Conservation (phyloP, 2,329 filamentous ascomycete species). For the Pseudogymnoascus sp. region DNA sequence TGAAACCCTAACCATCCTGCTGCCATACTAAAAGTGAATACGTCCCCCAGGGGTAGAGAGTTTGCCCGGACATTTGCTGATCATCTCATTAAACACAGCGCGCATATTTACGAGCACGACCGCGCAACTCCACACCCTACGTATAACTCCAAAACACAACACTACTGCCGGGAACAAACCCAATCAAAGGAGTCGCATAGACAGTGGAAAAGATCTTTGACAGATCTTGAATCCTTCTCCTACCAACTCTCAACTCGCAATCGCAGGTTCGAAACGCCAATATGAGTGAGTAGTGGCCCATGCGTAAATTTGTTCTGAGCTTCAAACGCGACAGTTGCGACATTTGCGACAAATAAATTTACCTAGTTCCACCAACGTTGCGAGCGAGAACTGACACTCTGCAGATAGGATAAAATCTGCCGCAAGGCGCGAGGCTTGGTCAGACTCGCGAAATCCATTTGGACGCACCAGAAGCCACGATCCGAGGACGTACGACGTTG, state of each 20-base stretch:
- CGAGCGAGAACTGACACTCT: background rate
- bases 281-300: conserved; percentile 3
- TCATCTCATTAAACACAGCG: background rate
- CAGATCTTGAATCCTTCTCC: background rate
- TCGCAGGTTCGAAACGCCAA: background rate
- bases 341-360: background rate
- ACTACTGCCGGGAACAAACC: background rate
- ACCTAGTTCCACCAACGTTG: background rate
- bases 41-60: background rate
- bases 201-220: background rate
- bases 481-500: background rate
- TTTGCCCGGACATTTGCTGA: background rate
- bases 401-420: background rate
- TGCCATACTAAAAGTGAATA: background rate
- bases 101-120: background rate
- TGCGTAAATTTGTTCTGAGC: background rate
- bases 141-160: background rate
- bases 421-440: background rate
- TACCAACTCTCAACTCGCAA: background rate
- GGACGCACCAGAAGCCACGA: background rate
- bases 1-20: background rate
- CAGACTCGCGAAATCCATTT: background rate
- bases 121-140: background rate
- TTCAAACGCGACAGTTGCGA: background rate
- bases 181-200: background rate